Evolutionary conservation across 345 rosid genomes (phyloP).

Genomic region (Hibiscus trionum): DNA sequence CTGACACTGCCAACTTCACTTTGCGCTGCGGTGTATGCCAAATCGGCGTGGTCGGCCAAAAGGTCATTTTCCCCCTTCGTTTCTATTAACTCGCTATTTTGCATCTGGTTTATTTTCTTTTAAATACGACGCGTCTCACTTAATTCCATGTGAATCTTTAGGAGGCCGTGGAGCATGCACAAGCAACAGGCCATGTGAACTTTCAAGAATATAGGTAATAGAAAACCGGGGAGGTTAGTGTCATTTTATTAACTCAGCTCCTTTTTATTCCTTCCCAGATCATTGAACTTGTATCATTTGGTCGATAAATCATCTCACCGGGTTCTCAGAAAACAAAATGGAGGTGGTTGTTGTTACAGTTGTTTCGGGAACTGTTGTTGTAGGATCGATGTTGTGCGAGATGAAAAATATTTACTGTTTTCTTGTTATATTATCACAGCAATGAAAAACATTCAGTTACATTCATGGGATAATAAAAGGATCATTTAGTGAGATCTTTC

Average conservation of each 20-base stretch:
- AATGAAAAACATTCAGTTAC: not conserved
- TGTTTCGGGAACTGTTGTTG: not conserved
- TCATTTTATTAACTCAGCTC: not conserved
- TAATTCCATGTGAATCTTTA: slow-evolving; percentile 18
- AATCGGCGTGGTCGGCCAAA: slow-evolving; percentile 80
- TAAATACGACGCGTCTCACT: not conserved
- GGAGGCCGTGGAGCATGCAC: slow-evolving; percentile 94
- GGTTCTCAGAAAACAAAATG: not conserved
- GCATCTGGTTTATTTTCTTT: not conserved
- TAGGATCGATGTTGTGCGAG: not conserved
- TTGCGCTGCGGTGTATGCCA: slow-evolving; percentile 88
- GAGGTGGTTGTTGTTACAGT: not conserved
- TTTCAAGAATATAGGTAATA: slow-evolving; percentile 70
- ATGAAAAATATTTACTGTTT: not conserved
- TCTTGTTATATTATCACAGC: not conserved
- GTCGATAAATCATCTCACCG: not conserved
- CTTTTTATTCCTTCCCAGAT: not conserved
- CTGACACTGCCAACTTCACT: slow-evolving; percentile 75
- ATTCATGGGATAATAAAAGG: not conserved
- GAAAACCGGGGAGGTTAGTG: not conserved
- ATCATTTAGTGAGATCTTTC: not conserved
- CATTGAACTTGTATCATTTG: not conserved
- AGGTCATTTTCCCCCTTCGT: slow-evolving; percentile 29
- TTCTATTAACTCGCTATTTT: not conserved
- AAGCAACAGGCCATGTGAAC: slow-evolving; percentile 87